These are phyloP conservation scores for Penicillium samsonianum DNA, from an alignment of 495 filamentous ascomycete species.

Conservation along the genomic window DNA sequence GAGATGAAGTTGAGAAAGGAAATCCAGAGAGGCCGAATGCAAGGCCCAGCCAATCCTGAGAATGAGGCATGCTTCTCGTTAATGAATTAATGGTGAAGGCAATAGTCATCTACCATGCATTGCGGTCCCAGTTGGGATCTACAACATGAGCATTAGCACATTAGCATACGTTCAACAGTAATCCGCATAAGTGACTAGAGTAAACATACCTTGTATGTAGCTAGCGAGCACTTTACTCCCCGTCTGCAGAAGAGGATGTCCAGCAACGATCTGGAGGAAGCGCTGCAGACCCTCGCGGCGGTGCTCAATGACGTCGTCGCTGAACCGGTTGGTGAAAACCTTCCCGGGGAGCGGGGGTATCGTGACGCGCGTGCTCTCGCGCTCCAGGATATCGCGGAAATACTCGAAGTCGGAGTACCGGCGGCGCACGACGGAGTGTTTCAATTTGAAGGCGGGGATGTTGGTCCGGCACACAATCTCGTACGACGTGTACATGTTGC, in stretches of 20 bases:
- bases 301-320: slow-evolving; percentile 97
- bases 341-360: slow-evolving; percentile 96
- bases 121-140: slow-evolving; percentile 44
- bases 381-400: slow-evolving; percentile 97
- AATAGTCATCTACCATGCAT: slow-evolving; percentile 35
- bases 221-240: slow-evolving; percentile 93
- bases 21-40: not conserved
- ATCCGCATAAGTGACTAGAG: slow-evolving; percentile 3
- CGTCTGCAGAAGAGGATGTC: slow-evolving; percentile 94
- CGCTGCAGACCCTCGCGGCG: slow-evolving; percentile 87
- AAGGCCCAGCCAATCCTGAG: not conserved
- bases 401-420: slow-evolving; percentile 98
- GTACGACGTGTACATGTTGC: slow-evolving; percentile 98
- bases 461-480: slow-evolving; percentile 97
- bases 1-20: not conserved
- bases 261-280: slow-evolving; percentile 96
- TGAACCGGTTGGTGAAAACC: slow-evolving; percentile 97
- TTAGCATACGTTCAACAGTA: not conserved
- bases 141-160: slow-evolving; percentile 11
- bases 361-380: slow-evolving; percentile 89
- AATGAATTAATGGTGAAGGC: not conserved
- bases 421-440: slow-evolving; percentile 79
- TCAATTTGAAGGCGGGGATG: slow-evolving; percentile 97
- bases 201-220: slow-evolving; percentile 86
- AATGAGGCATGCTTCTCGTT: slow-evolving; percentile 22